Conservation (phyloP, 169 alveolate genomes). For the Cyclospora cayetanensis region DNA sequence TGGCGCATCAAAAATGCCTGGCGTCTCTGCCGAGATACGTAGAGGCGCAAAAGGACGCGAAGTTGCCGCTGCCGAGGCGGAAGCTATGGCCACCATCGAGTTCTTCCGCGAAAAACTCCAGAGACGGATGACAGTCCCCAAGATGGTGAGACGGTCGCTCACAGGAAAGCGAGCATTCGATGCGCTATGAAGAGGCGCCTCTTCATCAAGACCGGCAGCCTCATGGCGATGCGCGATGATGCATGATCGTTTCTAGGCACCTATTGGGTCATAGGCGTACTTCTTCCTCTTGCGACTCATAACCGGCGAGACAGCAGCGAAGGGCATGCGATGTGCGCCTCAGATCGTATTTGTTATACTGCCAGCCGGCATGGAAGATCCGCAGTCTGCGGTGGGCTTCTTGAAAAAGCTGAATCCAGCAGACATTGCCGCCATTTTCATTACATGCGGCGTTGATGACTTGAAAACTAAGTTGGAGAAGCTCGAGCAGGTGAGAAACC, state of each 20-base stretch:
- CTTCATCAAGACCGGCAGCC: neutral
- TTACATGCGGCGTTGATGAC: slow-evolving; percentile 73
- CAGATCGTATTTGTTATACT: slow-evolving; percentile 68
- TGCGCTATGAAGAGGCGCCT: neutral
- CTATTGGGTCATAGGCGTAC: neutral
- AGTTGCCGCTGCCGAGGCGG: slow-evolving; percentile 70
- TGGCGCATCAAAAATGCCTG: slow-evolving; percentile 42
- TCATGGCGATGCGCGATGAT: neutral
- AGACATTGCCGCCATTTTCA: slow-evolving; percentile 70
- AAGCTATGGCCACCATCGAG: slow-evolving; percentile 68
- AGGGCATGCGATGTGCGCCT: no score
- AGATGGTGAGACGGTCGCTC: slow-evolving; percentile 37
- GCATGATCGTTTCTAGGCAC: neutral
- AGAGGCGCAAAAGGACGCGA: neutral
- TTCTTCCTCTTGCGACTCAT: neutral
- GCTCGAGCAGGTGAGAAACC: slow-evolving; percentile 61
- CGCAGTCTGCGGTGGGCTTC: slow-evolving; percentile 67
- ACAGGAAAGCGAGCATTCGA: neutral
- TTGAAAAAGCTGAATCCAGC: slow-evolving; percentile 66
- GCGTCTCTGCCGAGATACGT: neutral
- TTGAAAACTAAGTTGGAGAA: slow-evolving; percentile 68
- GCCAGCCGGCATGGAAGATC: slow-evolving; percentile 70
- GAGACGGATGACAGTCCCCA: slow-evolving; percentile 56
- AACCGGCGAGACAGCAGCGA: no score
- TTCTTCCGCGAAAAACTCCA: slow-evolving; percentile 62